Conservation (phyloP, 2,329 filamentous ascomycete species). For the Clonostachys rhizophaga region DNA sequence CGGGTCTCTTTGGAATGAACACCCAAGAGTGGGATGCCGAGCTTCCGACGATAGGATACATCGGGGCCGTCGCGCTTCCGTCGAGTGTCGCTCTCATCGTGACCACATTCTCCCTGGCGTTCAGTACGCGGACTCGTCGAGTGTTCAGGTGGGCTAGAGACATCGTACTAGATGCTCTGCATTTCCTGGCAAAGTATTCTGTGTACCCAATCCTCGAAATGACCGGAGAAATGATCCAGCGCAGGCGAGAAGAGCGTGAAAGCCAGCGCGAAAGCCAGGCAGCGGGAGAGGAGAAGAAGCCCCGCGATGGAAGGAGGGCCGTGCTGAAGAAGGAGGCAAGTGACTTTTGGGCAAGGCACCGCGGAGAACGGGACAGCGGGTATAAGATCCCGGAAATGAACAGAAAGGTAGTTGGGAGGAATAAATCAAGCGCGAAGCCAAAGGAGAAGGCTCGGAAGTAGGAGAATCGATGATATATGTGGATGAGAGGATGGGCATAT, state of each 20-base stretch:
- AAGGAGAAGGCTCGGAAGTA: background rate
- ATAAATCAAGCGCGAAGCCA: background rate
- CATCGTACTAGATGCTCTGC: background rate
- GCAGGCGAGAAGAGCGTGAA: conserved; percentile 2
- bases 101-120: conserved; percentile 48
- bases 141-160: conserved; percentile 16
- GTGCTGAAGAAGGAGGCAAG: conserved; percentile 22
- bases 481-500: too few relatives aligned
- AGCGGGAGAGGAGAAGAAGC: conserved; percentile 9
- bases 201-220: conserved; percentile 12
- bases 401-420: conserved; percentile 1
- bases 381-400: conserved; percentile 34
- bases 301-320: conserved; percentile 5
- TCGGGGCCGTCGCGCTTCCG: conserved; percentile 43
- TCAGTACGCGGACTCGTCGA: conserved; percentile 39
- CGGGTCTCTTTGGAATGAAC: conserved; percentile 62
- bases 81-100: conserved; percentile 42
- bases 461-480: too few relatives aligned
- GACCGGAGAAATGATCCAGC: background rate
- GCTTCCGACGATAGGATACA: conserved; percentile 30
- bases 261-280: conserved; percentile 3
- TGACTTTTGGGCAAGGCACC: conserved; percentile 34
- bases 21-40: conserved; percentile 53
- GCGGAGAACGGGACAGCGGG: conserved; percentile 28
- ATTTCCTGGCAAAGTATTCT: background rate